phyloP scores from a whole-genome alignment of 495 filamentous ascomycete genomes.

The Penicillium flavigenum region DNA sequence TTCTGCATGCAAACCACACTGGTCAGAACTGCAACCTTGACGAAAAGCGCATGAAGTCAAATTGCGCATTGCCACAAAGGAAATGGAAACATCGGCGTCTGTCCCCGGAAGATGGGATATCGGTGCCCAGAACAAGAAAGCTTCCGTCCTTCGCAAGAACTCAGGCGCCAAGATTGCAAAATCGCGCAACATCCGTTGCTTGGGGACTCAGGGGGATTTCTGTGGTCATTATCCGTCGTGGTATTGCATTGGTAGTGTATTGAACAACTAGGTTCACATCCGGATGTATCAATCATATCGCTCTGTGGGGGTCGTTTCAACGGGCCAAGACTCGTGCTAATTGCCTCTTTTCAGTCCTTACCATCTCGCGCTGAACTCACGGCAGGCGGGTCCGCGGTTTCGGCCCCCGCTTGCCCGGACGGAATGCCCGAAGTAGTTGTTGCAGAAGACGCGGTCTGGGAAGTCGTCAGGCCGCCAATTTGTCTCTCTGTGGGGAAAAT shows the following conservation, averaged over 20 bases:
- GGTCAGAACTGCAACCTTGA: neutral
- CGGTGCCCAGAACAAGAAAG: neutral
- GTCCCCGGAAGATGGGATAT: neutral
- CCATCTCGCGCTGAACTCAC: slow-evolving; percentile 26
- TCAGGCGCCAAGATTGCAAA: slow-evolving; percentile 1
- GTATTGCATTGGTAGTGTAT: slow-evolving; percentile 3
- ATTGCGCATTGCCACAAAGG: neutral
- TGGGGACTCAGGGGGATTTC: neutral
- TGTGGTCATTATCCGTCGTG: slow-evolving; percentile 1
- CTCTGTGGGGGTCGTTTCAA: neutral
- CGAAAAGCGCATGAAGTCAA: neutral
- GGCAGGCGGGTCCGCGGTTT: slow-evolving; percentile 26
- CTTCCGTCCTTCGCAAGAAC: neutral
- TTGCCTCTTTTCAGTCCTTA: slow-evolving; percentile 20
- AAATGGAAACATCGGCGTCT: neutral
- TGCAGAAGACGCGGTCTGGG: slow-evolving; percentile 16
- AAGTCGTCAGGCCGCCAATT: slow-evolving; percentile 32
- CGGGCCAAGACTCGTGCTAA: neutral
- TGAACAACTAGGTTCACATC: neutral
- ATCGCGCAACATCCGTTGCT: neutral
- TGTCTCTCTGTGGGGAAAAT: slow-evolving; percentile 33
- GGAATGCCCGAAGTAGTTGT: slow-evolving; percentile 15
- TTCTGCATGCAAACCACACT: neutral
- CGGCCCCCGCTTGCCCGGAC: slow-evolving; percentile 26
- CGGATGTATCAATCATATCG: slow-evolving; percentile 3